phyloP scores from a whole-genome alignment of 2,329 filamentous ascomycete genomes.

The Claviceps sorghi region DNA sequence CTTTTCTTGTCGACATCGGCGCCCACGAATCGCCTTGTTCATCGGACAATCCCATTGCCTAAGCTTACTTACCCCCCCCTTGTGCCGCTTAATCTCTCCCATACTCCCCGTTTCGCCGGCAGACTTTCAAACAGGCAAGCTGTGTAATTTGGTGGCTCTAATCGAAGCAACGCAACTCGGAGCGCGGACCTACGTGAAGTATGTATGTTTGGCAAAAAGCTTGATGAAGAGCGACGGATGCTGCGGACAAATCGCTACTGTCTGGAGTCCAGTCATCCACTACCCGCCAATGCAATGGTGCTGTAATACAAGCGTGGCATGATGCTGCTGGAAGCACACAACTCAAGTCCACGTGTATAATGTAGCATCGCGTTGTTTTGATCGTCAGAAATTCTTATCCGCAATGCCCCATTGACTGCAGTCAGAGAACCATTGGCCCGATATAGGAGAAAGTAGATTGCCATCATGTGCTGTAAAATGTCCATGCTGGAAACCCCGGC shows the following conservation, averaged over 20 bases:
- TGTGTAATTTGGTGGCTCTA: neutral
- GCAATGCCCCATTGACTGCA: neutral
- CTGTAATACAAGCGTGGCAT: neutral
- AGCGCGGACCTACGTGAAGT: neutral
- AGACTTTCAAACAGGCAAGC: neutral
- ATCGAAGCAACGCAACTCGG: neutral
- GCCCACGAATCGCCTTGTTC: neutral
- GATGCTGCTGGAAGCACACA: neutral
- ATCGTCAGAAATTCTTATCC: neutral
- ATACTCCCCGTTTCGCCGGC: neutral
- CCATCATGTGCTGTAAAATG: neutral
- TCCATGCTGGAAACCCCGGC: neutral
- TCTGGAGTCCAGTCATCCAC: neutral
- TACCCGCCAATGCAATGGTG: neutral
- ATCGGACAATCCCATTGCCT: neutral
- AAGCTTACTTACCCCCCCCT: neutral
- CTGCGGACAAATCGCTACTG: neutral
- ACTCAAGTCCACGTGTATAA: neutral
- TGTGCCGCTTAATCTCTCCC: neutral
- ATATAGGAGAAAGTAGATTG: neutral
- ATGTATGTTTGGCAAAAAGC: neutral
- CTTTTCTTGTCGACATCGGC: neutral
- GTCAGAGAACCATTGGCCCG: neutral
- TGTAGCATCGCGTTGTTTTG: neutral
- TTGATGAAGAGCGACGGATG: neutral